A percentile compares a stretch with the other conserved stretches of the same genome.
phyloP scores from a whole-genome alignment of 176 grass and related monocot species.

The Avena insularis region DNA sequence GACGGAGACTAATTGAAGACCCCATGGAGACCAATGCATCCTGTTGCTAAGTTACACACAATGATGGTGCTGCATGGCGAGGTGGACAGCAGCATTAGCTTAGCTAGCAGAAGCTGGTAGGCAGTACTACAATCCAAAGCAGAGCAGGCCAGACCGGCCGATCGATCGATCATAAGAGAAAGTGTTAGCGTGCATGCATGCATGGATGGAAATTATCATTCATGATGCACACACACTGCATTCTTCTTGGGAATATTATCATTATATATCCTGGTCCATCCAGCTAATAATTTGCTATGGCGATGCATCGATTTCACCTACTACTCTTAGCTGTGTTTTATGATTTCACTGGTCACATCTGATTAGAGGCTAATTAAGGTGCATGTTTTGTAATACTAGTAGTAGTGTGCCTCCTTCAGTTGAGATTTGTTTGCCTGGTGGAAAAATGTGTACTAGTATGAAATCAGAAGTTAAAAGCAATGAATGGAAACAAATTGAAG shows the following conservation, averaged over 20 bases:
- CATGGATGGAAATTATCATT: conserved; percentile 22
- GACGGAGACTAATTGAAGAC: background rate
- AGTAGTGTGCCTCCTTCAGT: background rate
- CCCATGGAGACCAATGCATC: conserved; percentile 11
- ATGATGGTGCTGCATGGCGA: conserved; percentile 35
- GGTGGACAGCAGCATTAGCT: conserved; percentile 39
- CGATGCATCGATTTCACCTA: conserved; percentile 44
- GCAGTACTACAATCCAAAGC: conserved; percentile 28
- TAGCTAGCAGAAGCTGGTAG: conserved; percentile 38
- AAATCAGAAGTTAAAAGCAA: background rate
- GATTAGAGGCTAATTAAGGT: background rate
- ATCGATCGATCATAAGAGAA: background rate
- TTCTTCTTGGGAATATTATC: conserved; percentile 58
- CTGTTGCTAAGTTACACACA: conserved; percentile 19
- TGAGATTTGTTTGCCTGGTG: background rate
- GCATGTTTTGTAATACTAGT: background rate
- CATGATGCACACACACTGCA: conserved; percentile 38
- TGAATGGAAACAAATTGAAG: background rate
- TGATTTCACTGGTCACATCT: conserved; percentile 5
- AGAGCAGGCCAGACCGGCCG: background rate
- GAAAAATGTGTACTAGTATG: background rate
- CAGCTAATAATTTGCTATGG: conserved; percentile 27
- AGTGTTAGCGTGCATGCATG: conserved; percentile 26
- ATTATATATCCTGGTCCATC: conserved; percentile 36
- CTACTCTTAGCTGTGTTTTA: conserved; percentile 2